Evolutionary conservation across 164 flowering plant species (phyloP).

Genomic region (Tinospora cordifolia): DNA sequence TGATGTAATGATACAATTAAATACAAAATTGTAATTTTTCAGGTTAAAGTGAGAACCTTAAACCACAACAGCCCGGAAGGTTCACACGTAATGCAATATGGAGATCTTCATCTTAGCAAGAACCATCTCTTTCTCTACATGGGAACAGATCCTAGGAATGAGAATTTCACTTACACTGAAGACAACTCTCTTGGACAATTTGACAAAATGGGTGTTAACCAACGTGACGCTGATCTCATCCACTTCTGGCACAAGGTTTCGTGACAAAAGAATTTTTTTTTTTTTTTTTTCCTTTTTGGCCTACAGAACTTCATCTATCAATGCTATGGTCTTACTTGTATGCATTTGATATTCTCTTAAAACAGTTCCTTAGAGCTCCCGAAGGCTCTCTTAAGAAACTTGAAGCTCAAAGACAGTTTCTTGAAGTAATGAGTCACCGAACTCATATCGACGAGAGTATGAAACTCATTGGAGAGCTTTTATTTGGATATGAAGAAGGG

Average conservation of each 20-base stretch:
- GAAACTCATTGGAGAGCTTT: slow-evolving; percentile 51
- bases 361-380: slow-evolving; percentile 63
- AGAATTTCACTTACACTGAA: slow-evolving; percentile 42
- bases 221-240: slow-evolving; percentile 79
- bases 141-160: slow-evolving; percentile 78
- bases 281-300: no score
- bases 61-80: slow-evolving; percentile 34
- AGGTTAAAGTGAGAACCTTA: slow-evolving; percentile 76
- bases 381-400: slow-evolving; percentile 57
- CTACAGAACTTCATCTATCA: background rate
- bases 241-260: slow-evolving; percentile 79
- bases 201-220: slow-evolving; percentile 50
- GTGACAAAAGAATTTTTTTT: background rate
- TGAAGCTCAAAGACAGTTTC: slow-evolving; percentile 52
- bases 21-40: slow-evolving; percentile 5
- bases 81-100: slow-evolving; percentile 91
- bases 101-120: slow-evolving; percentile 46
- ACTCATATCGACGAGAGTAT: slow-evolving; percentile 60
- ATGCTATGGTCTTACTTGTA: background rate
- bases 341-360: background rate
- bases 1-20: background rate
- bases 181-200: slow-evolving; percentile 39
- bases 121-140: slow-evolving; percentile 48
- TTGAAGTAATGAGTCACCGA: slow-evolving; percentile 67
- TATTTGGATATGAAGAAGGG: slow-evolving; percentile 61